Conservation (phyloP, 345 rosid species). For the Eucalyptus microcorys region DNA sequence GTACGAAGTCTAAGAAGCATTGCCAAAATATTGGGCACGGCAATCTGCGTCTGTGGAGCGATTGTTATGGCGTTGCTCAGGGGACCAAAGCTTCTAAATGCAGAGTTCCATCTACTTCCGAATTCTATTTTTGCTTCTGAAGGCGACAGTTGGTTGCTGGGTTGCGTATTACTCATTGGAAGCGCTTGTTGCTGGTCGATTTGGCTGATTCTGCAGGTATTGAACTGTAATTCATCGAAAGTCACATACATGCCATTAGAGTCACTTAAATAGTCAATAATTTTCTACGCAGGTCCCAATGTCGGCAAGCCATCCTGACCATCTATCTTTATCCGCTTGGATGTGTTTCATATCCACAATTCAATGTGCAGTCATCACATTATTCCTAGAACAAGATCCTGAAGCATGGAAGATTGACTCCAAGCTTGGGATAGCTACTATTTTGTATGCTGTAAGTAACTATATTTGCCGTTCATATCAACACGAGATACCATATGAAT, state of each 20-base stretch:
- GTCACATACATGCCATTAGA: not conserved
- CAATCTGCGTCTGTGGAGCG: constrained; percentile 53
- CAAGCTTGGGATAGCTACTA: constrained; percentile 19
- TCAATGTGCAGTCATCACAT: constrained; percentile 35
- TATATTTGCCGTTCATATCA: not conserved
- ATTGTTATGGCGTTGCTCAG: constrained; percentile 49
- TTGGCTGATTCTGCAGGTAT: constrained; percentile 74
- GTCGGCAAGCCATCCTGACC: constrained; percentile 39
- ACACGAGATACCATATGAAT: not conserved
- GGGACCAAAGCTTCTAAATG: constrained; percentile 63
- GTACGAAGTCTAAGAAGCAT: constrained; percentile 35
- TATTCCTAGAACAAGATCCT: constrained; percentile 32
- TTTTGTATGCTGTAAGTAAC: constrained; percentile 29
- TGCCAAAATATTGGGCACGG: constrained; percentile 57
- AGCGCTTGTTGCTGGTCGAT: constrained; percentile 60
- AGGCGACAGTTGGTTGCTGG: constrained; percentile 39
- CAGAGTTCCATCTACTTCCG: not conserved
- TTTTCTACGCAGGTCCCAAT: constrained; percentile 36
- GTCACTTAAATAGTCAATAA: not conserved
- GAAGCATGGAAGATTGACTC: constrained; percentile 45
- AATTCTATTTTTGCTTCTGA: constrained; percentile 4
- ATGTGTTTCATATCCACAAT: constrained; percentile 53
- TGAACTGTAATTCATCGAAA: not conserved
- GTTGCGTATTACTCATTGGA: constrained; percentile 45
- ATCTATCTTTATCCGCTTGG: constrained; percentile 61